These are phyloP conservation scores for Phytophthora citricola DNA, from an alignment of 352 stramenopile genomes.

Conservation along the genomic window DNA sequence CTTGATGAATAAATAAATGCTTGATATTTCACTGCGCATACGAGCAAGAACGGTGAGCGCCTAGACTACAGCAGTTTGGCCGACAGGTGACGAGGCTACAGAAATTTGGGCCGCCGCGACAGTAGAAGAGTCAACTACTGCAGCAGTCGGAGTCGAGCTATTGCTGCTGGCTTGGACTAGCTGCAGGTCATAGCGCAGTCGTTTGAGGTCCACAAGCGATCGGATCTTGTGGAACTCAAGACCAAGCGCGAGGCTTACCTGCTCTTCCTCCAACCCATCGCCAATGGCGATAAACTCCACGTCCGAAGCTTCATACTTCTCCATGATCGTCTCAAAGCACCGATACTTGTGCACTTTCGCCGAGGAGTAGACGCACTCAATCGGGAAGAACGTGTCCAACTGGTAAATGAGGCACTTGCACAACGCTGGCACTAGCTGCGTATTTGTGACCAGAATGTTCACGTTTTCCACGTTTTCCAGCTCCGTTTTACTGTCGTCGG, in stretches of 20 bases:
- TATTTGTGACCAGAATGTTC: conserved; percentile 87
- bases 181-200: conserved; percentile 66
- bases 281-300: conserved; percentile 82
- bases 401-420: conserved; percentile 89
- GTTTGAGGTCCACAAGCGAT: conserved; percentile 66
- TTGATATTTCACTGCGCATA: conserved; percentile 20
- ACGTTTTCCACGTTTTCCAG: conserved; percentile 56
- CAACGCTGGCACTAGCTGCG: conserved; percentile 76
- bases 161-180: conserved; percentile 41
- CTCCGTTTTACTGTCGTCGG: conserved; percentile 15
- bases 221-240: conserved; percentile 81
- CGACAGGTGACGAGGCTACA: conserved; percentile 30
- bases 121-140: conserved; percentile 10
- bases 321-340: conserved; percentile 81
- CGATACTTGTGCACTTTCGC: conserved; percentile 79
- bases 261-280: conserved; percentile 81
- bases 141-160: conserved; percentile 5
- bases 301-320: conserved; percentile 49
- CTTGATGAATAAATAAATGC: conserved; percentile 41
- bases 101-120: conserved; percentile 18
- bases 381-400: conserved; percentile 77
- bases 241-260: conserved; percentile 69
- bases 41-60: neutral
- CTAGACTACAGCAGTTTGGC: conserved; percentile 39
- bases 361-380: conserved; percentile 80